Evolutionary conservation across 2,329 filamentous ascomycete species (phyloP).

Genomic region (Didymella sp.): DNA sequence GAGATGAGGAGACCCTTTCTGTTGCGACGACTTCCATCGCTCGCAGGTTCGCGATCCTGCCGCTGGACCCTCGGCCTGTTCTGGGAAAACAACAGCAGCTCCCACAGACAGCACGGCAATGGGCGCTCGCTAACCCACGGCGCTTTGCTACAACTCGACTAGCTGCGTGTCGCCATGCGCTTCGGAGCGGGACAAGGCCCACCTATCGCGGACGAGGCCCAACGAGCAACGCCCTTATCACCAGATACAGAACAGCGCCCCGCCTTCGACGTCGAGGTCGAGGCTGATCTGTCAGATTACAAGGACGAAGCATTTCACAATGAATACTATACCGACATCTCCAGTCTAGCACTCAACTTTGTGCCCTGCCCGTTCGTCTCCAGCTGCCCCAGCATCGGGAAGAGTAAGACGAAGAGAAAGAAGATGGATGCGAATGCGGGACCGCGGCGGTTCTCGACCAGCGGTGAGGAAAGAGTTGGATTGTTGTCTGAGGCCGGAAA

Average conservation of each 20-base stretch:
- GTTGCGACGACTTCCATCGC: neutral
- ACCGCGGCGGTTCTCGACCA: slow-evolving; percentile 41
- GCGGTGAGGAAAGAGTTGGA: slow-evolving; percentile 36
- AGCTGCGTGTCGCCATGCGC: slow-evolving; percentile 14
- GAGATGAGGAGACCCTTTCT: slow-evolving; percentile 10
- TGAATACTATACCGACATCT: slow-evolving; percentile 27
- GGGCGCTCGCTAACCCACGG: slow-evolving; percentile 16
- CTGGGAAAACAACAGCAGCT: slow-evolving; percentile 13
- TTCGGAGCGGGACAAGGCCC: slow-evolving; percentile 2
- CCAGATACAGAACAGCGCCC: slow-evolving; percentile 12
- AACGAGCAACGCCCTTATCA: slow-evolving; percentile 11
- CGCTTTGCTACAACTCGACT: slow-evolving; percentile 9
- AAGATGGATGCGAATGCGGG: slow-evolving; percentile 43
- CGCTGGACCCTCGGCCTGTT: slow-evolving; percentile 14
- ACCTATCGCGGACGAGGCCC: slow-evolving; percentile 10
- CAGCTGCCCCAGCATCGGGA: slow-evolving; percentile 21
- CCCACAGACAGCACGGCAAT: slow-evolving; percentile 9
- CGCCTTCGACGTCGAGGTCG: slow-evolving; percentile 13
- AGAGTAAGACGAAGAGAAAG: slow-evolving; percentile 24
- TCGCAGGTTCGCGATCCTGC: slow-evolving; percentile 2
- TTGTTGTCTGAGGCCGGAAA: slow-evolving; percentile 34
- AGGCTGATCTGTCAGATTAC: slow-evolving; percentile 1
- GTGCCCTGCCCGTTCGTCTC: slow-evolving; percentile 31
- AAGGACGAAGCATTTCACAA: slow-evolving; percentile 15
- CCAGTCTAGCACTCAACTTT: slow-evolving; percentile 33